Conservation (phyloP, 208 protist genomes). For the Vickermania ingenoplastis region DNA sequence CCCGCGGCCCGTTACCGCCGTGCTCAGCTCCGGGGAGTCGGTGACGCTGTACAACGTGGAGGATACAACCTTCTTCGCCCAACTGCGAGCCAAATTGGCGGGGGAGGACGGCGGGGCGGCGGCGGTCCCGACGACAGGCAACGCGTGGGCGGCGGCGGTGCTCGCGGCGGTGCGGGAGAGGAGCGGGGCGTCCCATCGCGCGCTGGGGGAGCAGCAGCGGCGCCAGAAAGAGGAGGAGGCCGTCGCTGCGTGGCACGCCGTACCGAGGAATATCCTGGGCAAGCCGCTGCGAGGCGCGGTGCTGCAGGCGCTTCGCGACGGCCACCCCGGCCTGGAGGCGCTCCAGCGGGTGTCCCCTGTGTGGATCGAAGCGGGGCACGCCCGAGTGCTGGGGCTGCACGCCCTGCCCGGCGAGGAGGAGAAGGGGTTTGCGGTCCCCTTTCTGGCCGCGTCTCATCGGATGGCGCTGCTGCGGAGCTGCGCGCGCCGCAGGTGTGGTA, state of each 20-base stretch:
- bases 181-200: background rate
- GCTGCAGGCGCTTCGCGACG: background rate
- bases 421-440: background rate
- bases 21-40: background rate
- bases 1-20: background rate
- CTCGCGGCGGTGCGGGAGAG: background rate
- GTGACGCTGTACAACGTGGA: background rate
- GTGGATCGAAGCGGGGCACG: background rate
- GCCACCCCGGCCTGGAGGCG: background rate
- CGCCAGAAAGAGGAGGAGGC: no score
- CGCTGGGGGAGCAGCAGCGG: no score
- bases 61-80: background rate
- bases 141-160: background rate
- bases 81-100: background rate
- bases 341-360: background rate
- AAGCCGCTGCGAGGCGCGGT: background rate
- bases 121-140: background rate
- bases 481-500: background rate
- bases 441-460: background rate
- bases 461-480: background rate
- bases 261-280: background rate
- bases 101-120: background rate
- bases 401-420: background rate
- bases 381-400: background rate
- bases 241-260: slow-evolving; percentile 1